Base-by-base conservation (phyloP, 1,139 yeast species). In the Taphrina flavorubra region DNA sequence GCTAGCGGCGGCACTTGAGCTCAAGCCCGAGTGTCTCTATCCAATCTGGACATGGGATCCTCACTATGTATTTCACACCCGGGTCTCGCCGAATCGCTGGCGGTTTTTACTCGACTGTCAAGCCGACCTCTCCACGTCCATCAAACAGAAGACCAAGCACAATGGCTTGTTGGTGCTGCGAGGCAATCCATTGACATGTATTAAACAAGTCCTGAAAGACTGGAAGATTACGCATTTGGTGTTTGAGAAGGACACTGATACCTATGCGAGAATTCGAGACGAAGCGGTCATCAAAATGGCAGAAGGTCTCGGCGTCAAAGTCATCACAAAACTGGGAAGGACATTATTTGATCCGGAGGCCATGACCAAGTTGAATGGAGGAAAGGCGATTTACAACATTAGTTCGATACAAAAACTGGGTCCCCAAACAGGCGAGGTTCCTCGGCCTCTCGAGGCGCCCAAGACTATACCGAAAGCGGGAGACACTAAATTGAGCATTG, bases 1-100 rank as follows among this genome's bases (percentile, higher is more conserved):
- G 1, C 53, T 65, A 8, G 42, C 51, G 11, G 64, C 64, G 13
- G 68, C 68, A n/a, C 64, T 65, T 13, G 63, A 47, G 51, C 60
- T 65, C 39, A 65, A 49, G 36, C 68, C 68, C 13, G 64, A 57
- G 37, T 31, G 40, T 39, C 64, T 65, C 37, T 65, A 57, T 49
- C 68, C 68, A 8, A 51, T 65, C 11, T 65, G 68, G 68, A 65
- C 68, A 46, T 65, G 68, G 68, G 68, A 65, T 42, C 68, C 68
- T 6, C 68, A 65, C 34, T 65, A 65, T 31, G 64, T 65, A 11
- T 65, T 56, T 42, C 68, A 58, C 36, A 51, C 64, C 16, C 47
- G 68, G 16, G 68, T 65, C 36, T 57, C 64, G 18, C 61, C 68
- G n/a, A 65, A 57, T 25, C 56, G 68, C 40, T 65, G 68, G 68